Evolutionary conservation across 148 eudicot genomes (phyloP).

Genomic region (Dianthus caryophyllus): DNA sequence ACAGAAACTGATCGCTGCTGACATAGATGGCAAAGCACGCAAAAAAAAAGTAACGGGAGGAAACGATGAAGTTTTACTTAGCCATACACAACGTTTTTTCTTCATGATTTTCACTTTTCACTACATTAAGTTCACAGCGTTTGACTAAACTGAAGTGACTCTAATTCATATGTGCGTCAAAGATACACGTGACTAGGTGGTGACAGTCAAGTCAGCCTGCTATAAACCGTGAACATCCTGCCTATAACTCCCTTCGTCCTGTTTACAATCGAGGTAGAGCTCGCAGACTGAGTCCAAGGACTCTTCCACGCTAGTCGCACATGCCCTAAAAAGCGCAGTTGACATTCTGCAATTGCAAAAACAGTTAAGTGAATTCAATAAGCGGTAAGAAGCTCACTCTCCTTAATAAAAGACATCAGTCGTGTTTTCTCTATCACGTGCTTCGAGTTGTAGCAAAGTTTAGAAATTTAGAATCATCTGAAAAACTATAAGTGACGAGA

Average conservation of each 20-base stretch:
- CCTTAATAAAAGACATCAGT: not conserved
- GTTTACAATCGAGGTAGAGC: too few relatives aligned
- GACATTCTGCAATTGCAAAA: not conserved
- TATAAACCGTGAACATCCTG: not conserved
- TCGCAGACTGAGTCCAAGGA: not conserved
- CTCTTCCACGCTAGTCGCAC: too few relatives aligned
- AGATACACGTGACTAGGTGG: not conserved
- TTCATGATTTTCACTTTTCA: too few relatives aligned
- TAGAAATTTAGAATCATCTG: not conserved
- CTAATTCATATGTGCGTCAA: not conserved
- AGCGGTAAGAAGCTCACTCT: not conserved
- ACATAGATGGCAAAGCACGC: too few relatives aligned
- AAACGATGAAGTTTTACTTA: too few relatives aligned
- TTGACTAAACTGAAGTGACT: not conserved
- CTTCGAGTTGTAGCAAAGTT: not conserved
- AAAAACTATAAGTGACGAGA: not conserved
- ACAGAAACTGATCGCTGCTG: too few relatives aligned
- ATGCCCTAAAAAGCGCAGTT: not conserved
- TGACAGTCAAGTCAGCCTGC: not conserved
- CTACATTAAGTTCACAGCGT: not conserved
- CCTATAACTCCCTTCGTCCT: too few relatives aligned
- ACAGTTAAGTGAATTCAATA: not conserved
- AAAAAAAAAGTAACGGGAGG: too few relatives aligned
- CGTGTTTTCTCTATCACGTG: not conserved
- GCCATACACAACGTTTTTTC: too few relatives aligned